Percentiles rank a stretch among this genome's conserved stretches.
These are phyloP conservation scores for Talaromyces sp. DNA, from an alignment of 2,329 filamentous ascomycete species.

Conservation along the genomic window DNA sequence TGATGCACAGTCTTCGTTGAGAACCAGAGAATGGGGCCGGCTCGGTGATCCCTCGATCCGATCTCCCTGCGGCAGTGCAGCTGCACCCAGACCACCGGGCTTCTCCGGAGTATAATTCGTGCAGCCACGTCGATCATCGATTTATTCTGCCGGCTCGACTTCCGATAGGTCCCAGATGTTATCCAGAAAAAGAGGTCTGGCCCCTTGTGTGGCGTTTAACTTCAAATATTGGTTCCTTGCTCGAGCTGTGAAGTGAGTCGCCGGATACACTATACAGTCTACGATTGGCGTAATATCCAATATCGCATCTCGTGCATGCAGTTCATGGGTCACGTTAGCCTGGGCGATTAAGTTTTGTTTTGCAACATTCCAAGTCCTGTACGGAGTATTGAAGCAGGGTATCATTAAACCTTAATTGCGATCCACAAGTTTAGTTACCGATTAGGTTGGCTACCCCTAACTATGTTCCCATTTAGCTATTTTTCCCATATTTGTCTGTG, in stretches of 20 bases:
- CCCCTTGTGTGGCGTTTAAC: background rate
- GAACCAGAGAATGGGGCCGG: background rate
- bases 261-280: background rate
- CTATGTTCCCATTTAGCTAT: background rate
- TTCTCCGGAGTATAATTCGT: background rate
- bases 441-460: background rate
- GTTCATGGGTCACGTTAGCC: background rate
- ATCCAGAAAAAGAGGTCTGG: background rate
- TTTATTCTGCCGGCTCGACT: background rate
- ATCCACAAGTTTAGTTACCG: background rate
- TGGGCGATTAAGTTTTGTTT: background rate
- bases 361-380: background rate
- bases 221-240: background rate
- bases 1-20: background rate
- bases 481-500: background rate
- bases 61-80: background rate
- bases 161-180: background rate
- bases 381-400: background rate
- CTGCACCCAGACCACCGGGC: background rate
- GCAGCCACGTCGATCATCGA: background rate
- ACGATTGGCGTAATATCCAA: background rate
- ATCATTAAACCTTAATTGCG: background rate
- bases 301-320: background rate
- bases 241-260: background rate
- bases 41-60: background rate